Base-by-base conservation (phyloP, 805 yeast genomes). In the Teunomyces tritomae region DNA sequence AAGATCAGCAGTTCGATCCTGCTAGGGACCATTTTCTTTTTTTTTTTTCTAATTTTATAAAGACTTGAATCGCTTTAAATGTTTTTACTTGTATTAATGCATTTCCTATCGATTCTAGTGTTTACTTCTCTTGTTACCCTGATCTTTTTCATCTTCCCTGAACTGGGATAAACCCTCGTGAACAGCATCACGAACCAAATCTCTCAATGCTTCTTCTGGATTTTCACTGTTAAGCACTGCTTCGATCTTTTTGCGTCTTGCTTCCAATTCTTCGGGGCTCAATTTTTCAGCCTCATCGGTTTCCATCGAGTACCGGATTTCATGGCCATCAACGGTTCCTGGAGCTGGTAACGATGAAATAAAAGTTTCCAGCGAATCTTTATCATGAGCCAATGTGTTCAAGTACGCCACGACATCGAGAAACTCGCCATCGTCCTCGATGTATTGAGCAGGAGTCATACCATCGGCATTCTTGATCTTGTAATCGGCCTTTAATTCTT, bases 1-100 rank as follows among this genome's bases (percentile, higher is more conserved):
- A 59, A 72, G 87, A 82, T 83, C 87, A 80, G 85, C 87, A 79
- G 87, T 82, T 83, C 87, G 87, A 83, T 81, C 87, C 87, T 79
- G 87, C 85, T 80, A 28, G 11, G 30, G 30, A 28, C 30, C 16
- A 33, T 9, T 9, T 34, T 9, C 1, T 34, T 14, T 17, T 6
- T 17, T 34, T 11, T 17, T 35, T n/a, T n/a, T n/a, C n/a, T 35
- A n/a, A 16, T 16, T 16, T 16, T 16, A 16, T 16, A 3, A 16
- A 16, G 17, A 16, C 17, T 16, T 16, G 17, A 16, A 16, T 16
- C 17, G 10, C 27, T 35, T 9, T 17, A 8, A 13, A 7, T 14
- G 17, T 5, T 3, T 26, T 37, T 17, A 16, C n/a, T 36, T 20
- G n/a, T n/a, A n/a, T 26, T 26, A 37, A 20, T 37, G 24, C 24